Evolutionary conservation across 2,329 filamentous ascomycete species (phyloP), one percentile per base, ranked within the genome.

Genomic region (Aspergillus neotritici): DNA sequence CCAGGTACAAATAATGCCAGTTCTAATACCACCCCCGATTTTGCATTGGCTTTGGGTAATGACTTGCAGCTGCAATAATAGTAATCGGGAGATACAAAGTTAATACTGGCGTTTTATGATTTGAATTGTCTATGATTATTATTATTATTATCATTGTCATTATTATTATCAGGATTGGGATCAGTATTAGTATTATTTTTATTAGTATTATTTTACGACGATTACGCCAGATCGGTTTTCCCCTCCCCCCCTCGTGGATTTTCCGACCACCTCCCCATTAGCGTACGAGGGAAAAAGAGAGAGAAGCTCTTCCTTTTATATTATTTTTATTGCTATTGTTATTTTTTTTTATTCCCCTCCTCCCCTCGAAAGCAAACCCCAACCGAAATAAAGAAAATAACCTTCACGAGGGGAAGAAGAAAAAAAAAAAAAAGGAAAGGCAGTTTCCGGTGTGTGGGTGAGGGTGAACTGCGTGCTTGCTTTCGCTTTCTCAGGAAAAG

Each of bases 1-100:
- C 17, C 12, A 17, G 10, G 31, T 25, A 28, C 11, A n/a, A 39
- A n/a, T 17, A 16, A 11, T 35, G 30, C 28, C 28, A 39, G 30
- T 34, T 44, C 34, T 25, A 25, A 25, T 25, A 25, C 21, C 21
- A 25, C 21, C 21, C 4, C 21, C 5, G 21, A 25, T 8, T 25
- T 8, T 25, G 21, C 21, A 25, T 31, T 32, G 32, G 32, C 17
- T 37, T 46, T 31, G 34, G 31, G 41, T 48, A 53, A 25, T 54
- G 50, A 54, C 48, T 51, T 48, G 50, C 52, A 54, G 46, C 46
- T 54, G 46, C 50, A 52, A 43, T 42, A 36, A 51, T 34, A 48
- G 46, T 48, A 40, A 54, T 50, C 46, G 29, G 21, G 21, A 25
- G 21, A 25, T 25, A 25, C 21, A 1, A 25, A 25, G 21, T 8